phyloP scores from a whole-genome alignment of 2,329 filamentous ascomycete species.

The Aurifilum marmelostoma region DNA sequence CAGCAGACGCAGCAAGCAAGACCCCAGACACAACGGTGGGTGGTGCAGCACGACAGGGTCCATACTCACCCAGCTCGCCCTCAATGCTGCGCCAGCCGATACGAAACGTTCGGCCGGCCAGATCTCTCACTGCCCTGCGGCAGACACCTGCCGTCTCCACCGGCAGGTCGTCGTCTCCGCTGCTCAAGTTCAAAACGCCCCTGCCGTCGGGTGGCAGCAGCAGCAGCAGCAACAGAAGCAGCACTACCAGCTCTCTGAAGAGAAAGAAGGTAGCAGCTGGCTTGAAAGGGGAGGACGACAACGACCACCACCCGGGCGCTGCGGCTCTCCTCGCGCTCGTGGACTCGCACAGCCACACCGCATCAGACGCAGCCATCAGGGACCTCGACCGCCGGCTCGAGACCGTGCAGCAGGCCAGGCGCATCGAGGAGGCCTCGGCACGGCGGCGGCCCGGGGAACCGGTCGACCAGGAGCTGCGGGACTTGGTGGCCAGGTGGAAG shows the following conservation, averaged over 20 bases:
- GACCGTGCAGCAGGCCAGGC: conserved; percentile 50
- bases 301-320: conserved; percentile 21
- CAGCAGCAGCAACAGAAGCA: neutral
- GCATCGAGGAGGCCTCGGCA: conserved; percentile 46
- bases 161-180: neutral
- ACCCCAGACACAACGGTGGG: neutral
- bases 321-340: conserved; percentile 27
- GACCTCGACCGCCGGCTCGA: conserved; percentile 38
- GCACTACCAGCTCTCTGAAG: neutral
- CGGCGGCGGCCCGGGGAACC: conserved; percentile 24
- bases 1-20: conserved; percentile 1
- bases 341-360: conserved; percentile 9
- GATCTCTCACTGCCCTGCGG: neutral
- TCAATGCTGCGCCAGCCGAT: neutral
- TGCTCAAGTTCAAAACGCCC: neutral
- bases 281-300: neutral
- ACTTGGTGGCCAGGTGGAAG: conserved; percentile 64
- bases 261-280: neutral
- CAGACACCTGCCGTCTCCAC: neutral
- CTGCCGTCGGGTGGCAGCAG: neutral
- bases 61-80: conserved; percentile 22
- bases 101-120: neutral
- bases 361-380: conserved; percentile 21
- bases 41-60: neutral
- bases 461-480: conserved; percentile 58